A percentile compares a stretch with the other conserved stretches of the same genome.
phyloP scores from a whole-genome alignment of 495 filamentous ascomycete species.

The Penicillium coffeae region DNA sequence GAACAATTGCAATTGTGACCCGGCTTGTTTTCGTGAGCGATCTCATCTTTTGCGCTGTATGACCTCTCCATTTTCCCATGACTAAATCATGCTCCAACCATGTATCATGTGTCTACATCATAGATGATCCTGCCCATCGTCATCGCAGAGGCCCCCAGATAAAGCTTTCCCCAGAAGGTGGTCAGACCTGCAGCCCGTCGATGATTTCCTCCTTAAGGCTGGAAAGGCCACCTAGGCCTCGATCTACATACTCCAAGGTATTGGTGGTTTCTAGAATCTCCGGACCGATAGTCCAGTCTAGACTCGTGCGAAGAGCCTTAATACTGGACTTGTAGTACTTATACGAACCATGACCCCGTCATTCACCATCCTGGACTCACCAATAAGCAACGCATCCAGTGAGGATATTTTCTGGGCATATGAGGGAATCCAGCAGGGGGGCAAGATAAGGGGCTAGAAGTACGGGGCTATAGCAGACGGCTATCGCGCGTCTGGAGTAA shows the following conservation, averaged over 20 bases:
- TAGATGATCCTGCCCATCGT: conserved; percentile 20
- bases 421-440: not conserved
- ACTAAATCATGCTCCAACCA: conserved; percentile 21
- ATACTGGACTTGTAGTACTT: no score
- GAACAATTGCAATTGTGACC: conserved; percentile 4
- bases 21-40: conserved; percentile 15
- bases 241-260: no score
- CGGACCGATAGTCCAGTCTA: not conserved
- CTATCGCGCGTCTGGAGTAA: conserved; percentile 1
- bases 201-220: no score
- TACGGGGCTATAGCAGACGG: not conserved
- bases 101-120: conserved; percentile 27
- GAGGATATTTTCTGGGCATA: not conserved
- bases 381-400: no score
- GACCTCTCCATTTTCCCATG: conserved; percentile 17
- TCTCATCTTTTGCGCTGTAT: conserved; percentile 6
- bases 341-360: no score
- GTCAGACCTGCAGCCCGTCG: no score
- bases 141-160: not conserved
- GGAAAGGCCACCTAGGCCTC: no score
- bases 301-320: no score
- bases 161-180: conserved; percentile 21
- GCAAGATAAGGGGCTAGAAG: not conserved
- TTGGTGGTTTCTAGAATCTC: not conserved
- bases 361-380: no score